A percentile compares a stretch with the other conserved stretches of the same genome.
Conservation (phyloP, 352 stramenopile species). For the Hyaloperonospora arabidopsidis region DNA sequence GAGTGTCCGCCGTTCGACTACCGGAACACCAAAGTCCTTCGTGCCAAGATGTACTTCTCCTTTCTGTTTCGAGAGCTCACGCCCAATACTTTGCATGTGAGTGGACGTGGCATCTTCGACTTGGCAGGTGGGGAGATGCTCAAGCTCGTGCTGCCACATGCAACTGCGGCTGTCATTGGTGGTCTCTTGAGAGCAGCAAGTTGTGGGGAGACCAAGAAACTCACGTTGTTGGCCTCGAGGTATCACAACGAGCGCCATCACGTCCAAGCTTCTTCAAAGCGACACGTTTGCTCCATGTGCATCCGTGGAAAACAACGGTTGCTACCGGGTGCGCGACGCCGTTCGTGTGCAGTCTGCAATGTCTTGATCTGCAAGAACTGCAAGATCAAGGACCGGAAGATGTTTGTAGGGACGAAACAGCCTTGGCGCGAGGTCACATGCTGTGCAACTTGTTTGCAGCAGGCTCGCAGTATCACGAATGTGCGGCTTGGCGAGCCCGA, state of each 20-base stretch:
- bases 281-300: slow-evolving; percentile 21
- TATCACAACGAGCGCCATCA: slow-evolving; percentile 10
- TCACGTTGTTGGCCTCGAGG: slow-evolving; percentile 29
- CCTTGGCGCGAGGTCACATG: slow-evolving; percentile 19
- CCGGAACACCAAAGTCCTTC: slow-evolving; percentile 11
- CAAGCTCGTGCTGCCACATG: slow-evolving; percentile 15
- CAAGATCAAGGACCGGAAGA: slow-evolving; percentile 34
- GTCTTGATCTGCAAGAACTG: slow-evolving; percentile 37
- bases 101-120: slow-evolving; percentile 34
- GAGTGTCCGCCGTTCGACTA: slow-evolving; percentile 31
- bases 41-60: slow-evolving; percentile 30
- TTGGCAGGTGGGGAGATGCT: slow-evolving; percentile 23
- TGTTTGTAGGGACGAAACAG: slow-evolving; percentile 26
- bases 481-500: slow-evolving; percentile 18
- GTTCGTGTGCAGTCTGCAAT: slow-evolving; percentile 36
- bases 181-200: slow-evolving; percentile 21
- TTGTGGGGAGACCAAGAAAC: slow-evolving; percentile 38
- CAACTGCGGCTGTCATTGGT: slow-evolving; percentile 22
- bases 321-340: slow-evolving; percentile 17
- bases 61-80: slow-evolving; percentile 31
- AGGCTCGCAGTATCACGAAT: slow-evolving; percentile 23
- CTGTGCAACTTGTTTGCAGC: slow-evolving; percentile 29
- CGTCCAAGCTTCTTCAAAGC: slow-evolving; percentile 13
- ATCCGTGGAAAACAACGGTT: slow-evolving; percentile 19
- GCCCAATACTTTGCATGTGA: slow-evolving; percentile 28